Base-by-base conservation (phyloP, 2,329 filamentous ascomycete genomes). In the Calonectria naviculata region DNA sequence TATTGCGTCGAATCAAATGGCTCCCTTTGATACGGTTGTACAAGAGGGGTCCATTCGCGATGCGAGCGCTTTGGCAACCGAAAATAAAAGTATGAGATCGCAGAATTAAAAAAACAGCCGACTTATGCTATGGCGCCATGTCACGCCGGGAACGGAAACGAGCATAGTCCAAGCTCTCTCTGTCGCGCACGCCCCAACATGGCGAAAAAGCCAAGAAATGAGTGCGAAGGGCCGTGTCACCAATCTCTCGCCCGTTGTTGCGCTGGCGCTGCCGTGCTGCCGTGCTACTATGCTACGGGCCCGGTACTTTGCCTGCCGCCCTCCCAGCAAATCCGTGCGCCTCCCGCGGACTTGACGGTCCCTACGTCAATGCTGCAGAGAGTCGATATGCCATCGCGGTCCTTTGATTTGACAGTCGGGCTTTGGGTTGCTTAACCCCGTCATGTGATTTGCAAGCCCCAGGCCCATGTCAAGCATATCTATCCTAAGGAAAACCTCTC, bases 341-440 rank as follows among this genome's bases (percentile, higher is more conserved):
- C 52, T 58, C 52, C 52, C 52, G 34, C 52, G 52, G 52, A 8
- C 17, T 36, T 58, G 52, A 38, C 52, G 52, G 52, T 34, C 36
- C 34, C 52, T 58, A 58, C 52, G 52, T 58, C 52, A 58, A 58
- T 58, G 52, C 52, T 58, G 52, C 52, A 58, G 52, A 56, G 49
- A 38, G 31, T 58, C 31, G 34, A 38, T 24, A 24, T 38, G 52
- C 52, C 31, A 58, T 26, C 31, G 34, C 34, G n/a, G 19, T 34
- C 9, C n/a, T 38, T 24, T 58, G 52, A 56, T 56, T 38, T 58
- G 52, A 58, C 52, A 58, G 46, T 58, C 52, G 31, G 52, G n/a
- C 7, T 24, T 58, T 38, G n/a, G 31, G 15, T 24, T 58, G 31
- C 52, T 58, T 58, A 56, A 56, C n/a, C n/a, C 34, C 52, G 52